Percentiles rank a stretch among this genome's conserved stretches.
These are phyloP conservation scores for Wickerhamiella spandovensis DNA, from an alignment of 805 yeast genomes.

Conservation along the genomic window DNA sequence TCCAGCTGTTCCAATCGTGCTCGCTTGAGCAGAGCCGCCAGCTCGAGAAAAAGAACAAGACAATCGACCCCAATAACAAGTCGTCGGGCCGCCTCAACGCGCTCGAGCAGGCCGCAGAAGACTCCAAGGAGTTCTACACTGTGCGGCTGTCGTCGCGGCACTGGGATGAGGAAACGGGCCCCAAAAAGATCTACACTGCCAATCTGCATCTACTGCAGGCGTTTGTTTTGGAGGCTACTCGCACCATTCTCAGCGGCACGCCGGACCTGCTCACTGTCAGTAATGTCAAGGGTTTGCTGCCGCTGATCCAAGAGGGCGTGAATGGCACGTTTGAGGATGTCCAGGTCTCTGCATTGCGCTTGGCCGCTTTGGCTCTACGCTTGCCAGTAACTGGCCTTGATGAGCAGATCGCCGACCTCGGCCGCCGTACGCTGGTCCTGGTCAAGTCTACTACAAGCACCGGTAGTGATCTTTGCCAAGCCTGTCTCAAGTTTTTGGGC, in stretches of 20 bases:
- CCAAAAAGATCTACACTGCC: conserved; percentile 41
- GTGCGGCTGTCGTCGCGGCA: conserved; percentile 52
- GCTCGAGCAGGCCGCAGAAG: conserved; percentile 20
- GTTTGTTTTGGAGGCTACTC: conserved; percentile 62
- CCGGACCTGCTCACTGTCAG: conserved; percentile 47
- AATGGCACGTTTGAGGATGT: conserved; percentile 64
- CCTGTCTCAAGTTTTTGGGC: conserved; percentile 52
- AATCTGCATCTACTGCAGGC: conserved; percentile 53
- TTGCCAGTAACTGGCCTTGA: conserved; percentile 44
- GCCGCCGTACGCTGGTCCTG: conserved; percentile 30
- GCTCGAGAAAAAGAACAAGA: not conserved
- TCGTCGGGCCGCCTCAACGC: not conserved
- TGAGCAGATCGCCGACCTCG: conserved; percentile 18
- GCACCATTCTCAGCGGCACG: conserved; percentile 49
- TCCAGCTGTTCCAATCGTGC: conserved; percentile 53
- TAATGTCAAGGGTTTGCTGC: conserved; percentile 61
- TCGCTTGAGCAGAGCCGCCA: conserved; percentile 13
- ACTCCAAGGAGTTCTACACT: conserved; percentile 51
- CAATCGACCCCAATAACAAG: not conserved
- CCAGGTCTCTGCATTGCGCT: conserved; percentile 50
- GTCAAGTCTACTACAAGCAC: conserved; percentile 69
- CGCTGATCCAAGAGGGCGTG: conserved; percentile 49
- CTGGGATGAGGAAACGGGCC: conserved; percentile 28
- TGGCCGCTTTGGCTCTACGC: conserved; percentile 45
- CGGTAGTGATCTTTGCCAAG: conserved; percentile 65